Base-by-base conservation (phyloP, 805 yeast species). In the Metschnikowia reukaufii region DNA sequence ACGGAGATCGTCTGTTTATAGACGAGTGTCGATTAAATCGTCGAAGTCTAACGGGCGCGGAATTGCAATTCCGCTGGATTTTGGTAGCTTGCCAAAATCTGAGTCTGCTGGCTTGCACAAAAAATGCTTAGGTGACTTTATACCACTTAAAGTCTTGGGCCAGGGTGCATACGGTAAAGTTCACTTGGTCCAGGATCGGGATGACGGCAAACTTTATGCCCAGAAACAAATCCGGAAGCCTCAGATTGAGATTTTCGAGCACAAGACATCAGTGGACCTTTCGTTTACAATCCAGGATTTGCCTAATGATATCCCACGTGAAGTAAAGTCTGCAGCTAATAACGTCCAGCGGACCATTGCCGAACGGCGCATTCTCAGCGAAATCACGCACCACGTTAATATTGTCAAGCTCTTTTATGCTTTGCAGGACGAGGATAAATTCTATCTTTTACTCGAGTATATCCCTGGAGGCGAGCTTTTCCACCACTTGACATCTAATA, bases 391-490 rank as follows among this genome's bases (percentile, higher is more conserved):
- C 59, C 79, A 77, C 15, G 40, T 21, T 17, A 73, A 73, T 51
- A 72, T 73, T 25, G 77, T 73, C 48, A 71, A 69, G 59, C 58
- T 73, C 20, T 71, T 62, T 52, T 73, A 71, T 46, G 77, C 77
- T 13, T 69, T 73, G 42, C 77, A 73, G 54, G 77, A 73, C 56
- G 63, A 63, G 43, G 65, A 73, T 59, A 70, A 68, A 54, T 70
- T 72, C 32, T 73, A 72, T 49, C 55, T 73, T 34, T 66, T 73
- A n/a, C 57, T 73, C 34, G 77, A 73, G 55, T 73, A 72, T 49
- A 60, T 73, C 30, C 72, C 70, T 29, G 77, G 77, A 6, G 77
- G 77, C 3, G 77, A 73, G 57, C 60, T 73, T 31, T 72, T 72
- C 57, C 74, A 69, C 48, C 77, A 72, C 54, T 61, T 72, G 36